Base-by-base conservation (phyloP, 345 rosid genomes). In the Schrenkiella parvula region DNA sequence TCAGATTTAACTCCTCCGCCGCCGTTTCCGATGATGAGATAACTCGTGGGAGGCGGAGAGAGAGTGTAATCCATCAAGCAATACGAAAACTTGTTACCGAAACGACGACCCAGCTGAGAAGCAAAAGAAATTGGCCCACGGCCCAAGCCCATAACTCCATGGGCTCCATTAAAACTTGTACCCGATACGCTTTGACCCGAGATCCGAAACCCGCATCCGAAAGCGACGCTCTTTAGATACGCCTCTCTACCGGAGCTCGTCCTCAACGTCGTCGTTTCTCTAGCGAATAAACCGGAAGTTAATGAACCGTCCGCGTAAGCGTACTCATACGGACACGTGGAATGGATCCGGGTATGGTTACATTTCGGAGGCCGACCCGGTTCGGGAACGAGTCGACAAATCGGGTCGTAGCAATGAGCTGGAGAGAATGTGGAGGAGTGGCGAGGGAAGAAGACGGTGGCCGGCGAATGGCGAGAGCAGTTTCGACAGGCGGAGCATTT, bases 61-160 rank as follows among this genome's bases (percentile, higher is more conserved):
- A 88, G 80, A 2, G 93, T 90, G 81, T 80, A 90, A 59, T 93
- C 98, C 88, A 78, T 80, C 28, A 88, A 89, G 48, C 97, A 93
- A 51, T 93, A 93, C 1, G 97, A 93, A 80, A 93, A 90, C 73
- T 75, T 87, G 79, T 81, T 72, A 8, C 97, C 89, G 21, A 88
- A 88, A 19, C 80, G 91, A 64, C 84, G 98, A 52, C 91, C 93
- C 21, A 93, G 63, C 75, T 88, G 98, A 51, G 97, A 84, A 21
- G 96, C 65, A 39, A 93, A 87, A 8, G 95, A 90, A 59, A 87
- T 90, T 53, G 89, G 83, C 12, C 93, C 91, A 6, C 92, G 86
- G 43, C 97, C 97, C 65, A 93, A 85, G 60, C 98, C 98, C 88
- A 93, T 81, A 0, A 93, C 96, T 7, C 95, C 98, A n/a, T 88